Percentiles rank a stretch among this genome's conserved stretches.
These are phyloP conservation scores for Acacia melanoxylon DNA, from an alignment of 306 rosid genomes.

Conservation along the genomic window DNA sequence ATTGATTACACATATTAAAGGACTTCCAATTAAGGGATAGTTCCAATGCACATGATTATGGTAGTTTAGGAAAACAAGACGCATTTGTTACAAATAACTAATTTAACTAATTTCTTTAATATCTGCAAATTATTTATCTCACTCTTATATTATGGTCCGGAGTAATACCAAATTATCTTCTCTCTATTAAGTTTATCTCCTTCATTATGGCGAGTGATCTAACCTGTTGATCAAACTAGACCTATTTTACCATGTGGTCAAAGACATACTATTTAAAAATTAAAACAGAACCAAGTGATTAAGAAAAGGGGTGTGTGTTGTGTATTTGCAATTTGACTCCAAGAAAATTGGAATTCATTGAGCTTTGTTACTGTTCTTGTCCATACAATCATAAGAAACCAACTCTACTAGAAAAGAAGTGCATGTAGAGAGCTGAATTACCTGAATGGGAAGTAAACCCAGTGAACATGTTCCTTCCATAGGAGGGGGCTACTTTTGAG, in stretches of 20 bases:
- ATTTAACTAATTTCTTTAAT: too few relatives aligned
- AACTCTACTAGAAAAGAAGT: not conserved
- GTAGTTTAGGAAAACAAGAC: too few relatives aligned
- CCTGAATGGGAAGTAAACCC: conserved; percentile 49
- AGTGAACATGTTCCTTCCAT: conserved; percentile 37
- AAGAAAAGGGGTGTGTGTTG: too few relatives aligned
- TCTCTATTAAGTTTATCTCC: not conserved
- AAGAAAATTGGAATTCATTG: not conserved
- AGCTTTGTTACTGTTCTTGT: not conserved
- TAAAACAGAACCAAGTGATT: not conserved
- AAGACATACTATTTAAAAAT: not conserved
- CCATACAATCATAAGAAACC: not conserved
- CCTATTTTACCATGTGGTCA: not conserved
- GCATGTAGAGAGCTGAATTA: not conserved
- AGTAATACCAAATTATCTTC: not conserved
- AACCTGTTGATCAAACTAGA: not conserved
- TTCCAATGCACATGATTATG: too few relatives aligned
- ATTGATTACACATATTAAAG: too few relatives aligned
- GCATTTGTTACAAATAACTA: too few relatives aligned
- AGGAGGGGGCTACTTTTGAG: conserved; percentile 38
- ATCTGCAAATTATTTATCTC: too few relatives aligned
- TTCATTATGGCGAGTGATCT: not conserved
- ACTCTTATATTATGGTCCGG: too few relatives aligned
- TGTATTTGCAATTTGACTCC: not conserved
- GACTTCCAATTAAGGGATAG: too few relatives aligned